Evolutionary conservation across 73 alveolate genomes (phyloP).

Genomic region (Paramecium octaurelia): DNA sequence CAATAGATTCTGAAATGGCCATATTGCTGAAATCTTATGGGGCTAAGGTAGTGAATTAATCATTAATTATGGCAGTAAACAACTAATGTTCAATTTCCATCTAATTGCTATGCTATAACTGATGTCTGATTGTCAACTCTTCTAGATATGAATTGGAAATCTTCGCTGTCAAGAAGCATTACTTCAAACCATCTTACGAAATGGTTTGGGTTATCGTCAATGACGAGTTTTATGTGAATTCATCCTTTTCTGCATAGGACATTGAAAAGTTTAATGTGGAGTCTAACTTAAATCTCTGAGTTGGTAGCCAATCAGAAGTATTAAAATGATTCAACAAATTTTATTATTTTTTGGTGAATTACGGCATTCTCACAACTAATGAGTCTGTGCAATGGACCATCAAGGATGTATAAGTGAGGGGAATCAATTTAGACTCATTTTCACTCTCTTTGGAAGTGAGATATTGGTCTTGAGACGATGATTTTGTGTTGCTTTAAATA

Average conservation of each 20-base stretch:
- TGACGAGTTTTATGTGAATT: background rate
- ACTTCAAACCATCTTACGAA: background rate
- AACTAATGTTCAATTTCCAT: background rate
- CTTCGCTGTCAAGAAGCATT: background rate
- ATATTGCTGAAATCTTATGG: background rate
- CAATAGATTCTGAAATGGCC: background rate
- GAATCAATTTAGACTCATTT: background rate
- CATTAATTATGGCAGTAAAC: background rate
- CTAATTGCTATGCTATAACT: background rate
- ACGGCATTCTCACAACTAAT: background rate
- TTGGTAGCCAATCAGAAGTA: background rate
- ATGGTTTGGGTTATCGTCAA: background rate
- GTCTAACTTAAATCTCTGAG: background rate
- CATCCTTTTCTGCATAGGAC: background rate
- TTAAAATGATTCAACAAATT: background rate
- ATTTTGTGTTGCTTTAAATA: background rate
- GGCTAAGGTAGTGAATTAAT: background rate
- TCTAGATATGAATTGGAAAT: background rate
- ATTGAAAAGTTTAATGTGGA: background rate
- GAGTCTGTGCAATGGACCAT: slow-evolving; percentile 5
- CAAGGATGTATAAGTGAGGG: background rate
- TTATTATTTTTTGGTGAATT: background rate
- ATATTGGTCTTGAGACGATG: background rate
- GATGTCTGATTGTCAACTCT: background rate
- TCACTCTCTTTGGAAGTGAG: background rate